These are phyloP conservation scores for Paramecium pentaurelia DNA, from an alignment of 73 alveolate species.

Conservation along the genomic window DNA sequence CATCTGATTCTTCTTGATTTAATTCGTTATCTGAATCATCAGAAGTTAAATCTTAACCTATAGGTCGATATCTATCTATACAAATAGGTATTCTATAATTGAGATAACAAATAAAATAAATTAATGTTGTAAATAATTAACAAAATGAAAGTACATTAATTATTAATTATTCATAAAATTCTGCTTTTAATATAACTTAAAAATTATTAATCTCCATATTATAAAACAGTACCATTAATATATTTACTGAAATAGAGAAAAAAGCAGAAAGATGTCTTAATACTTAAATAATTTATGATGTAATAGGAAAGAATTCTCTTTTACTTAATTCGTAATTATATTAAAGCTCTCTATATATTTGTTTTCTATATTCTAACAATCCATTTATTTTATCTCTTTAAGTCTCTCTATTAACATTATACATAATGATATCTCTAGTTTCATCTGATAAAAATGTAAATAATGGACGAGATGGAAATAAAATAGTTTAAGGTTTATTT, in stretches of 20 bases:
- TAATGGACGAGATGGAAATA: constrained; percentile 47
- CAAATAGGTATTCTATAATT: not conserved
- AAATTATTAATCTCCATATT: not conserved
- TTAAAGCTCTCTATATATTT: constrained; percentile 25
- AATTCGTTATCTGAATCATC: not conserved
- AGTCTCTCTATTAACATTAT: constrained; percentile 41
- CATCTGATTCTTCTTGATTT: not conserved
- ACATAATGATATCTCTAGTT: constrained; percentile 46
- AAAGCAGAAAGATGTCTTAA: constrained; percentile 2
- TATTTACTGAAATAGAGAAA: constrained; percentile 14
- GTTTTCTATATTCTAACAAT: not conserved
- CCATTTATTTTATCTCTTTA: constrained; percentile 58
- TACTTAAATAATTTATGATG: not conserved
- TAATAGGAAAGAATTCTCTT: constrained; percentile 20
- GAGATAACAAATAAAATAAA: constrained; percentile 4
- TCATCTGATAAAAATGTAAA: constrained; percentile 38
- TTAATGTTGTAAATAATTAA: constrained; percentile 3
- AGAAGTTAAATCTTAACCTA: not conserved
- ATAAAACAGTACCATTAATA: not conserved
- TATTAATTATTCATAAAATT: not conserved
- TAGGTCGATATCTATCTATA: not conserved
- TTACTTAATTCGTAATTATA: constrained; percentile 47
- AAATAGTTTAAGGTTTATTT: not conserved
- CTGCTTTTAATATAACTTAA: not conserved
- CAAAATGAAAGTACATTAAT: constrained; percentile 13